These are phyloP conservation scores for Hsuehochloa calcarea DNA, from an alignment of 176 grass and related monocot genomes.

Conservation along the genomic window DNA sequence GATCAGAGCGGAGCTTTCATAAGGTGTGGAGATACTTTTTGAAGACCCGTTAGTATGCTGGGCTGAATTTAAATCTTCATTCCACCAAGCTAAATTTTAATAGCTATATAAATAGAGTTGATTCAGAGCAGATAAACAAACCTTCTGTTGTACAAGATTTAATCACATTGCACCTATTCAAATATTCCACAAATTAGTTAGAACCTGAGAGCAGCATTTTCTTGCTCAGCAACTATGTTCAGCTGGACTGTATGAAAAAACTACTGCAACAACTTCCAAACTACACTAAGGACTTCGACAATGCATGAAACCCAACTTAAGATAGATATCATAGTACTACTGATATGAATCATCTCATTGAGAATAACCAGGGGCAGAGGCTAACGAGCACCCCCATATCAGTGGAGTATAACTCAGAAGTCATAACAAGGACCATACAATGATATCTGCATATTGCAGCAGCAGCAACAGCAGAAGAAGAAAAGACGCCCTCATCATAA, in stretches of 20 bases:
- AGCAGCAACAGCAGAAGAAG: background rate
- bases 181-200: background rate
- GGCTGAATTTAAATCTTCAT: background rate
- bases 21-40: background rate
- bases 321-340: background rate
- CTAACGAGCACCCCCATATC: background rate
- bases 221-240: background rate
- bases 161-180: background rate
- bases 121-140: background rate
- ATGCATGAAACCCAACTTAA: background rate
- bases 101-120: background rate
- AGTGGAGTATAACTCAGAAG: background rate
- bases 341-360: background rate
- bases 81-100: background rate
- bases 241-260: background rate
- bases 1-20: background rate
- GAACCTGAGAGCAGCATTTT: background rate
- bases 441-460: background rate
- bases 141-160: background rate
- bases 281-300: background rate
- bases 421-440: background rate
- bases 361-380: background rate
- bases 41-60: background rate
- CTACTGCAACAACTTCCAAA: constrained; percentile 8
- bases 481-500: background rate